Percentiles rank a stretch among this genome's conserved stretches.
phyloP scores from a whole-genome alignment of 2,329 filamentous ascomycete genomes.

The Sclerotinia spermophila region DNA sequence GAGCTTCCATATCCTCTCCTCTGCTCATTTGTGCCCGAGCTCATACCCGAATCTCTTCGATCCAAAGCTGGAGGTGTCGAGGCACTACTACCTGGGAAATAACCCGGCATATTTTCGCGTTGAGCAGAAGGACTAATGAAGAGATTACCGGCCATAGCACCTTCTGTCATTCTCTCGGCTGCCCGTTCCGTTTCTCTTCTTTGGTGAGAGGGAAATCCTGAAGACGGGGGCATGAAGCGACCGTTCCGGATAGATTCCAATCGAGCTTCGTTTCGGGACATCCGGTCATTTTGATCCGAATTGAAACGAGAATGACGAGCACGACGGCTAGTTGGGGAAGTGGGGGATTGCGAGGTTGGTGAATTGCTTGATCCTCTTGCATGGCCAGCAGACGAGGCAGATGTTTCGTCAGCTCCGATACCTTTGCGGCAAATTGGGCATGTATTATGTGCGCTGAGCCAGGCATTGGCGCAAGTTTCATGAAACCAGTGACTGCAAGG shows the following conservation, averaged over 20 bases:
- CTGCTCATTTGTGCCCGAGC: neutral
- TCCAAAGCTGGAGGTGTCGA: constrained; percentile 1
- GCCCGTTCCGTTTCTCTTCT: neutral
- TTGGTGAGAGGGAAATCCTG: constrained; percentile 19
- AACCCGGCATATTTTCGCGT: constrained; percentile 21
- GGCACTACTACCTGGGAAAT: constrained; percentile 16
- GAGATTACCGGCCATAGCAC: neutral
- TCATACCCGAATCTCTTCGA: constrained; percentile 25
- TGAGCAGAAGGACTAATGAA: neutral
- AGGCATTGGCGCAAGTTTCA: constrained; percentile 72
- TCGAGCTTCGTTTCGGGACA: constrained; percentile 32
- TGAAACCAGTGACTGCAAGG: constrained; percentile 97
- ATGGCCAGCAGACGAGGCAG: constrained; percentile 19
- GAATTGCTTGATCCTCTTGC: constrained; percentile 18
- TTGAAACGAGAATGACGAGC: constrained; percentile 8
- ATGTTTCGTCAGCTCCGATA: constrained; percentile 28
- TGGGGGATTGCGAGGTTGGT: neutral
- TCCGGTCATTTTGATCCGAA: constrained; percentile 12
- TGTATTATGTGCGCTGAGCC: constrained; percentile 88
- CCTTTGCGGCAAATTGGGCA: constrained; percentile 73
- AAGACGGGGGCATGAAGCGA: constrained; percentile 23
- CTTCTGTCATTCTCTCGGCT: neutral
- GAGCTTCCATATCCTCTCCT: neutral
- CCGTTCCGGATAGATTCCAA: constrained; percentile 31
- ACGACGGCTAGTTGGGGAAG: constrained; percentile 14